Evolutionary conservation across 768 basidiomycete species (phyloP).

Genomic region (Boletus fagicola): DNA sequence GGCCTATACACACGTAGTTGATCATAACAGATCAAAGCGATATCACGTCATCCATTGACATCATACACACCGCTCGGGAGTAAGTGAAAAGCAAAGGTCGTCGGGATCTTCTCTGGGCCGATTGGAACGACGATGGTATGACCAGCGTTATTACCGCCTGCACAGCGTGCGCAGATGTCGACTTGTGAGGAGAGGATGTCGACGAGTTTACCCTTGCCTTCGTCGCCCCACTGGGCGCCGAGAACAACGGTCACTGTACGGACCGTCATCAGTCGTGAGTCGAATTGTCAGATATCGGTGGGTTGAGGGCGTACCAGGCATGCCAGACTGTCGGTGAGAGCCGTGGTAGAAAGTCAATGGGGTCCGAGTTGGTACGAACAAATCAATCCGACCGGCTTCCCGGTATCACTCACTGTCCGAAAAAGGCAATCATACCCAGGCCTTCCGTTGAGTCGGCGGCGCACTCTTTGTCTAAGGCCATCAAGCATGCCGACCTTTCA

Average conservation of each 20-base stretch:
- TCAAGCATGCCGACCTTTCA: constrained; percentile 49
- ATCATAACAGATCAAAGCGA: neutral
- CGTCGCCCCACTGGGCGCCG: constrained; percentile 90
- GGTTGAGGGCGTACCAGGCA: constrained; percentile 21
- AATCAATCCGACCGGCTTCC: too few species aligned
- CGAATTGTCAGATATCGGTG: neutral
- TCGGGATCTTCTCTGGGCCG: constrained; percentile 66
- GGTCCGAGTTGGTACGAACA: constrained; percentile 3
- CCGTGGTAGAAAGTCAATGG: constrained; percentile 11
- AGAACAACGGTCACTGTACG: constrained; percentile 67
- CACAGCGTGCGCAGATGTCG: constrained; percentile 94
- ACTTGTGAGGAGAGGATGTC: constrained; percentile 89
- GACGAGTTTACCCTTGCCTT: constrained; percentile 94
- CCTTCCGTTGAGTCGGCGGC: too few species aligned
- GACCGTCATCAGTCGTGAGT: constrained; percentile 9
- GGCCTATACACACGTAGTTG: constrained; percentile 9
- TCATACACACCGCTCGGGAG: constrained; percentile 74
- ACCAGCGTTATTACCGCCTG: constrained; percentile 98
- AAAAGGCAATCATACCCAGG: constrained; percentile 16
- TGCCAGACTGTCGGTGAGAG: constrained; percentile 12
- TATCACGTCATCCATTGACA: neutral
- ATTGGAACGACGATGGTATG: constrained; percentile 92
- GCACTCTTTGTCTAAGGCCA: neutral
- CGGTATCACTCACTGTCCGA: neutral
- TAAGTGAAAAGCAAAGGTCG: constrained; percentile 92